These are phyloP conservation scores for Plantago lanceolata DNA, from an alignment of 305 asterid species.

Conservation along the genomic window DNA sequence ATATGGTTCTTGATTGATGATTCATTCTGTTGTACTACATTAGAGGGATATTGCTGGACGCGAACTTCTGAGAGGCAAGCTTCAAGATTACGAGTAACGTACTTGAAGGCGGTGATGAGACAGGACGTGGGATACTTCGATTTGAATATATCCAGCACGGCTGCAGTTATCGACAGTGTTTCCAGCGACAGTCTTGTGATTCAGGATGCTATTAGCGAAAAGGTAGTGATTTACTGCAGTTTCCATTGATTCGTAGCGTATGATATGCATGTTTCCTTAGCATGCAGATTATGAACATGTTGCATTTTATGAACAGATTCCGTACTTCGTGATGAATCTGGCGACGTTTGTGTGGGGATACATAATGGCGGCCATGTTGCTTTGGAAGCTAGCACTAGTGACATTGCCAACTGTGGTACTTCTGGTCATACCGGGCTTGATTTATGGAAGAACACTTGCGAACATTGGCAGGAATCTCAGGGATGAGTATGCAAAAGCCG, in stretches of 20 bases:
- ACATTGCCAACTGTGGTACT: constrained; percentile 66
- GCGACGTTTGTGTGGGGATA: constrained; percentile 65
- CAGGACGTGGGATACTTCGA: constrained; percentile 95
- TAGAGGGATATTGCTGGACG: constrained; percentile 98
- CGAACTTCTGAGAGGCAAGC: constrained; percentile 95
- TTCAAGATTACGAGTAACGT: constrained; percentile 62
- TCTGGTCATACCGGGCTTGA: constrained; percentile 75
- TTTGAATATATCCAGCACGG: constrained; percentile 75
- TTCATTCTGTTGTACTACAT: not conserved
- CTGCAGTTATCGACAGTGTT: constrained; percentile 76
- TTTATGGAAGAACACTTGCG: constrained; percentile 78
- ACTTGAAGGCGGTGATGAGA: constrained; percentile 85
- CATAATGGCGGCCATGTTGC: constrained; percentile 55
- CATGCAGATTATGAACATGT: not conserved
- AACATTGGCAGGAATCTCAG: constrained; percentile 53
- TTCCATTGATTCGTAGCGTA: not conserved
- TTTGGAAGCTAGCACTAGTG: constrained; percentile 71
- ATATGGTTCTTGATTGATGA: not conserved
- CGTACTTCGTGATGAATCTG: constrained; percentile 69
- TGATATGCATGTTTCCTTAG: not conserved
- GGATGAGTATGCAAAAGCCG: constrained; percentile 67
- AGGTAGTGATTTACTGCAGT: constrained; percentile 32
- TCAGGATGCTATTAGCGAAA: constrained; percentile 87
- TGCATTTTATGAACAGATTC: constrained; percentile 44
- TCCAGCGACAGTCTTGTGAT: constrained; percentile 84